A percentile compares a stretch with the other conserved stretches of the same genome.
Evolutionary conservation across 805 yeast species (phyloP).

Genomic region (Saccharomycopsis guyanensis): DNA sequence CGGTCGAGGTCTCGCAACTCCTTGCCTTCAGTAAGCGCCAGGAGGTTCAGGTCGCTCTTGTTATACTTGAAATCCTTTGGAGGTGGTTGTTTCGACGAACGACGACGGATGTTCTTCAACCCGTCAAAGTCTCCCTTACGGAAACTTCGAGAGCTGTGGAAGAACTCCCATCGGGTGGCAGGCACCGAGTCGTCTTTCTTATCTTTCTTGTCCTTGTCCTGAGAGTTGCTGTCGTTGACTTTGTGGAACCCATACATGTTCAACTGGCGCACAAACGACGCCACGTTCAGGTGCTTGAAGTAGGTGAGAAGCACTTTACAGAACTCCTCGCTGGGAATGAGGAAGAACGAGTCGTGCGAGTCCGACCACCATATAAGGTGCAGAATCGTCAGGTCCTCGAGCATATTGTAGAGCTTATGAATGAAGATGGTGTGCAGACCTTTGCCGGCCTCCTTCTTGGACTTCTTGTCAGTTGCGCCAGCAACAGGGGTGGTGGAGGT

Average conservation of each 20-base stretch:
- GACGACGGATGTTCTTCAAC: slow-evolving; percentile 67
- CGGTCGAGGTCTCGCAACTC: neutral
- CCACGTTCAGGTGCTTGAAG: slow-evolving; percentile 76
- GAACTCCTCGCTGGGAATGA: slow-evolving; percentile 83
- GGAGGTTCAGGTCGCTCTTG: slow-evolving; percentile 1
- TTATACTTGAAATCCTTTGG: neutral
- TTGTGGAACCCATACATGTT: slow-evolving; percentile 83
- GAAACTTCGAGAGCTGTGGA: slow-evolving; percentile 72
- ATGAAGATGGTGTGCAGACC: slow-evolving; percentile 60
- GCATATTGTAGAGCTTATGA: slow-evolving; percentile 85
- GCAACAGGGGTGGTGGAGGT: neutral
- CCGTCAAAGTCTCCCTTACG: slow-evolving; percentile 75
- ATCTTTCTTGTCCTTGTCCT: slow-evolving; percentile 1
- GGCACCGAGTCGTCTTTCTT: slow-evolving; percentile 8
- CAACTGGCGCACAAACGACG: slow-evolving; percentile 69
- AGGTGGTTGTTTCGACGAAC: slow-evolving; percentile 41
- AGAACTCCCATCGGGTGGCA: slow-evolving; percentile 68
- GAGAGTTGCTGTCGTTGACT: slow-evolving; percentile 37
- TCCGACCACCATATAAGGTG: slow-evolving; percentile 86
- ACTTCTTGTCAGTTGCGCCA: neutral
- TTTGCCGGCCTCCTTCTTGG: slow-evolving; percentile 17
- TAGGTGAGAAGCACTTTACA: slow-evolving; percentile 58
- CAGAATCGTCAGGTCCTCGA: slow-evolving; percentile 64
- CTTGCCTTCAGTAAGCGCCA: neutral
- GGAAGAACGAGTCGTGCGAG: slow-evolving; percentile 61